These are phyloP conservation scores for Protostelium mycophagum DNA, from an alignment of 78 protist species.

Conservation along the genomic window DNA sequence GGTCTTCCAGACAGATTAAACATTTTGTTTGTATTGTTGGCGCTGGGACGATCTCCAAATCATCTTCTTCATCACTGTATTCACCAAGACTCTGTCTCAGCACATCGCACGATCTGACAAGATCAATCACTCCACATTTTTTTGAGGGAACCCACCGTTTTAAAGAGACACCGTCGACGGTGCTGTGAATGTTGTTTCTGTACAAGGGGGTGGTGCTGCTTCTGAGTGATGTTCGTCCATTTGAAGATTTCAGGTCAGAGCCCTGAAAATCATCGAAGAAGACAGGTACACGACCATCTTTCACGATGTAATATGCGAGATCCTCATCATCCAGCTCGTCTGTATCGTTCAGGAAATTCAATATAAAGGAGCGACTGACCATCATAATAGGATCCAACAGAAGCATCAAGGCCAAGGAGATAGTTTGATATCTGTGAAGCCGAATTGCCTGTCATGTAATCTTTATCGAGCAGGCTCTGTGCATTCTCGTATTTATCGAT, in stretches of 20 bases:
- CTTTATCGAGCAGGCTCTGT: neutral
- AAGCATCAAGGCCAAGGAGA: neutral
- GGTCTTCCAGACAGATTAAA: neutral
- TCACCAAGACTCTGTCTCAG: neutral
- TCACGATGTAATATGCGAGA: neutral
- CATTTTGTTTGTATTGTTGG: neutral
- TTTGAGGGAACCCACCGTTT: neutral
- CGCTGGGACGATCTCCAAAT: neutral
- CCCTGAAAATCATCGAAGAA: neutral
- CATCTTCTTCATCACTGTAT: neutral
- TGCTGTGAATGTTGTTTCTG: neutral
- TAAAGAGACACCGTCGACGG: neutral
- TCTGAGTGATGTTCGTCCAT: neutral
- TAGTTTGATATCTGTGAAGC: neutral
- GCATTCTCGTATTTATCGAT: neutral
- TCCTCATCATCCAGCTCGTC: neutral
- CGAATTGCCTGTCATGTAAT: neutral
- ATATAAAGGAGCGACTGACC: neutral
- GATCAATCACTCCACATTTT: neutral
- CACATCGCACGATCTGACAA: neutral
- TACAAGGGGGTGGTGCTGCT: neutral
- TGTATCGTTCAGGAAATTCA: neutral
- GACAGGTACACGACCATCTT: neutral
- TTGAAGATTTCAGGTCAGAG: no score
- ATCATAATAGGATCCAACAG: neutral